phyloP scores from a whole-genome alignment of 495 filamentous ascomycete species.

The Penicillium chermesinum region DNA sequence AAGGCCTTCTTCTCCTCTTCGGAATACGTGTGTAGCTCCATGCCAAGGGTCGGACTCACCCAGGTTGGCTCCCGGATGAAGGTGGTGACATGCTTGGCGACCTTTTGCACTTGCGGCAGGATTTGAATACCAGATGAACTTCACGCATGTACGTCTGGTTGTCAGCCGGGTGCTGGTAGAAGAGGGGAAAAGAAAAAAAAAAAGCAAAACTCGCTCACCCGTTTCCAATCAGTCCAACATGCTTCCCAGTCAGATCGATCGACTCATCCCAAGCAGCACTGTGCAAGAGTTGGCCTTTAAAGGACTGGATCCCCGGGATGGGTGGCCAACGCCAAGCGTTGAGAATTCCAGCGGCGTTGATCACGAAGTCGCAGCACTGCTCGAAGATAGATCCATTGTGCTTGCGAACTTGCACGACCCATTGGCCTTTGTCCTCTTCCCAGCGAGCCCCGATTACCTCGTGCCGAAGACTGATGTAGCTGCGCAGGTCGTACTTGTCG shows the following conservation, averaged over 20 bases:
- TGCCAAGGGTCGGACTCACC: not conserved
- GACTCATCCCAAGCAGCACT: slow-evolving; percentile 42
- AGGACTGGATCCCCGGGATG: slow-evolving; percentile 42
- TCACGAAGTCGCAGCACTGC: not conserved
- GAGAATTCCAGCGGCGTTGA: not conserved
- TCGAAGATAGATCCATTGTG: slow-evolving; percentile 13
- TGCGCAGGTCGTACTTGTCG: not conserved
- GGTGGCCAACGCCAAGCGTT: not conserved
- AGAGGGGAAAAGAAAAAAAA: slow-evolving; percentile 46
- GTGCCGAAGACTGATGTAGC: slow-evolving; percentile 14
- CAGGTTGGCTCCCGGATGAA: not conserved
- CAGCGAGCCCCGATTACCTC: slow-evolving; percentile 41
- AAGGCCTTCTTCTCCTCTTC: not conserved
- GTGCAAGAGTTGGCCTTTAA: slow-evolving; percentile 45
- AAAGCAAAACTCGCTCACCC: slow-evolving; percentile 46
- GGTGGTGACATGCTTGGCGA: not conserved
- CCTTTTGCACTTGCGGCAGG: slow-evolving; percentile 26
- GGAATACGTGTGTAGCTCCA: not conserved
- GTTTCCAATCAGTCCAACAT: slow-evolving; percentile 46
- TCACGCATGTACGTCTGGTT: too few relatives aligned
- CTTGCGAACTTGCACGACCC: slow-evolving; percentile 36
- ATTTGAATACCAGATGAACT: slow-evolving; percentile 23
- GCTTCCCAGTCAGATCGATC: slow-evolving; percentile 40
- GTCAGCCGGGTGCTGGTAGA: too few relatives aligned
- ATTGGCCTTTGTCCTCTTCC: slow-evolving; percentile 42